Evolutionary conservation across 139 green algal genomes (phyloP).

Genomic region (Diplosphaera chodatii): DNA sequence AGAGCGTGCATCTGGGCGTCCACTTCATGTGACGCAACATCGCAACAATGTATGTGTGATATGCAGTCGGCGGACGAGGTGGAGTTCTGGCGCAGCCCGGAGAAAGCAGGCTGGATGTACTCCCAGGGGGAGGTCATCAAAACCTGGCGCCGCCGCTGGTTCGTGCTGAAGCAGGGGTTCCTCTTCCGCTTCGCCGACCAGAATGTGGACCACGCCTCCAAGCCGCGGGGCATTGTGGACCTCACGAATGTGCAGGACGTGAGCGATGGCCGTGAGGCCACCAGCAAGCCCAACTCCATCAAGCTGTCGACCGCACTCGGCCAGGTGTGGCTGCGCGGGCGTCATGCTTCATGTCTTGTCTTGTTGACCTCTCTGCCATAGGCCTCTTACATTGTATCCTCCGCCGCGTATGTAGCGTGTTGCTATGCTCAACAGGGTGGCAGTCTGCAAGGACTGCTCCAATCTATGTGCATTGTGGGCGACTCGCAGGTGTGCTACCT

Average conservation of each 20-base stretch:
- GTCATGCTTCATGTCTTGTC: too few relatives aligned
- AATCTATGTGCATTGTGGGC: neutral
- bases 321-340: constrained; percentile 8
- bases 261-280: constrained; percentile 37
- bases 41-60: too few relatives aligned
- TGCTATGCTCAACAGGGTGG: too few relatives aligned
- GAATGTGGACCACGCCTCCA: constrained; percentile 52
- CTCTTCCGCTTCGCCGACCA: constrained; percentile 76
- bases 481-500: constrained; percentile 61
- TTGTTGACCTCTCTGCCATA: too few relatives aligned
- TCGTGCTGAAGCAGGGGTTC: constrained; percentile 87
- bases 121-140: constrained; percentile 81
- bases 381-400: too few relatives aligned
- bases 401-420: too few relatives aligned
- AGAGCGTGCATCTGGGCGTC: too few relatives aligned
- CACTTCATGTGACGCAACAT: too few relatives aligned
- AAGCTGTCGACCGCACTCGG: constrained; percentile 68
- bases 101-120: constrained; percentile 85
- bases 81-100: constrained; percentile 76
- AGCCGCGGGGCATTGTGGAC: constrained; percentile 82
- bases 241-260: constrained; percentile 71
- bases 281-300: constrained; percentile 66
- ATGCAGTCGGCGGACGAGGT: constrained; percentile 59
- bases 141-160: constrained; percentile 85
- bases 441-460: neutral